phyloP scores from a whole-genome alignment of 305 asterid genomes.

The Solanum hybrid region DNA sequence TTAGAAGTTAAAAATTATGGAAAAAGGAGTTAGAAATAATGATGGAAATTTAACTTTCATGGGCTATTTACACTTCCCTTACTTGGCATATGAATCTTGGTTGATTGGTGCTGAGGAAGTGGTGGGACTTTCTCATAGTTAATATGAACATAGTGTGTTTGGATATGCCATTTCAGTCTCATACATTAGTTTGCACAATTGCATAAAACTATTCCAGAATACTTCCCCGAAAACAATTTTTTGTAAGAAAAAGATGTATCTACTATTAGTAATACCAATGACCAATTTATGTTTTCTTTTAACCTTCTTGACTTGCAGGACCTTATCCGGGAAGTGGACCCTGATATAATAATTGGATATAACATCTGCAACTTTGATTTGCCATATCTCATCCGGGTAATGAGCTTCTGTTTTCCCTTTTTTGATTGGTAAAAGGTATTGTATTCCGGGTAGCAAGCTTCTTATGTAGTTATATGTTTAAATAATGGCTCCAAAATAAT shows the following conservation, averaged over 20 bases:
- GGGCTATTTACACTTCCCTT: background rate
- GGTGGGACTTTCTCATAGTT: background rate
- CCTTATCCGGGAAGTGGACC: constrained; percentile 89
- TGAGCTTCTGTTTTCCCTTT: background rate
- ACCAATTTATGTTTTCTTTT: background rate
- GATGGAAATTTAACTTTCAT: background rate
- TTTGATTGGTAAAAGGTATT: background rate
- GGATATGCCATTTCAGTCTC: background rate
- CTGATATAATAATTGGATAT: constrained; percentile 95
- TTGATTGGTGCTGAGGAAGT: background rate
- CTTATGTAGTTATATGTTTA: background rate
- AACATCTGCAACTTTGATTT: constrained; percentile 97
- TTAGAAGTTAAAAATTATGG: background rate
- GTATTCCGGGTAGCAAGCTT: constrained; percentile 42
- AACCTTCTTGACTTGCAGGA: constrained; percentile 36
- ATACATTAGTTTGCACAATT: background rate
- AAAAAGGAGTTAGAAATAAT: background rate
- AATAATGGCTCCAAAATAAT: background rate
- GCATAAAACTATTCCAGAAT: background rate
- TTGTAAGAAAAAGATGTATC: background rate
- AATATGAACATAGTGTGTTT: background rate
- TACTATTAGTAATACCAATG: background rate
- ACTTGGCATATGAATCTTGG: background rate
- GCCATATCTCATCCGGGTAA: constrained; percentile 97
- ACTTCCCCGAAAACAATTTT: background rate